A percentile compares a stretch with the other conserved stretches of the same genome.
Conservation (phyloP, 768 basidiomycete species). For the Hydnomerulius pinastri region DNA sequence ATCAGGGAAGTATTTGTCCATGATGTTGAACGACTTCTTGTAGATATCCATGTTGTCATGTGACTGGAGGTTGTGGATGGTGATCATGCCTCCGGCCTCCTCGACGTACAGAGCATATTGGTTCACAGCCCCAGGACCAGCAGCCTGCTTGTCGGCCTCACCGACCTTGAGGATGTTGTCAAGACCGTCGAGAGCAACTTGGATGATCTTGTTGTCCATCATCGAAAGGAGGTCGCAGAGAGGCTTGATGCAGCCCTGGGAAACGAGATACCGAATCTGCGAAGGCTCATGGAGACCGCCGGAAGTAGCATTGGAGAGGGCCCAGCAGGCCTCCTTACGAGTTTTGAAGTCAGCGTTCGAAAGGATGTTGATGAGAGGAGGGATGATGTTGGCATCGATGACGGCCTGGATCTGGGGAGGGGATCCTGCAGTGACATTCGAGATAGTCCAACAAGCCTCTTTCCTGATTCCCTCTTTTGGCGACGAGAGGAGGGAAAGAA, state of each 20-base stretch:
- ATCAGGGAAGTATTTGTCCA: slow-evolving; percentile 98
- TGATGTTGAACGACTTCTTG: slow-evolving; percentile 99
- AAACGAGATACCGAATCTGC: slow-evolving; percentile 97
- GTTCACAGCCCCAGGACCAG: slow-evolving; percentile 82
- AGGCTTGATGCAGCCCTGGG: slow-evolving; percentile 98
- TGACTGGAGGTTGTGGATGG: slow-evolving; percentile 98
- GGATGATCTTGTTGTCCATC: slow-evolving; percentile 99
- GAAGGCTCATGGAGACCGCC: slow-evolving; percentile 95
- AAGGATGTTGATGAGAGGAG: slow-evolving; percentile 97
- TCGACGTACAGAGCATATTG: slow-evolving; percentile 94
- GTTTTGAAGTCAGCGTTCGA: slow-evolving; percentile 99
- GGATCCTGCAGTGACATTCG: slow-evolving; percentile 96
- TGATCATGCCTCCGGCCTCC: slow-evolving; percentile 98
- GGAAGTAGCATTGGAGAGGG: slow-evolving; percentile 97
- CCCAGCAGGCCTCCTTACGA: slow-evolving; percentile 99
- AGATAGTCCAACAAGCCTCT: slow-evolving; percentile 99
- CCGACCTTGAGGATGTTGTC: slow-evolving; percentile 99
- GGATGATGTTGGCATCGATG: slow-evolving; percentile 97
- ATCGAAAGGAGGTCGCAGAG: slow-evolving; percentile 94
- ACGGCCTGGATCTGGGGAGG: slow-evolving; percentile 96
- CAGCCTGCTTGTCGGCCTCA: slow-evolving; percentile 87
- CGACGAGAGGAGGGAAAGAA: slow-evolving; percentile 89
- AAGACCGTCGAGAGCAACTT: slow-evolving; percentile 95
- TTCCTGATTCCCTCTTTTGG: slow-evolving; percentile 99
- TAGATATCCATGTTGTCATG: slow-evolving; percentile 99